Base-by-base conservation (phyloP, 1,139 yeast species). In the Hansenula anomala region DNA sequence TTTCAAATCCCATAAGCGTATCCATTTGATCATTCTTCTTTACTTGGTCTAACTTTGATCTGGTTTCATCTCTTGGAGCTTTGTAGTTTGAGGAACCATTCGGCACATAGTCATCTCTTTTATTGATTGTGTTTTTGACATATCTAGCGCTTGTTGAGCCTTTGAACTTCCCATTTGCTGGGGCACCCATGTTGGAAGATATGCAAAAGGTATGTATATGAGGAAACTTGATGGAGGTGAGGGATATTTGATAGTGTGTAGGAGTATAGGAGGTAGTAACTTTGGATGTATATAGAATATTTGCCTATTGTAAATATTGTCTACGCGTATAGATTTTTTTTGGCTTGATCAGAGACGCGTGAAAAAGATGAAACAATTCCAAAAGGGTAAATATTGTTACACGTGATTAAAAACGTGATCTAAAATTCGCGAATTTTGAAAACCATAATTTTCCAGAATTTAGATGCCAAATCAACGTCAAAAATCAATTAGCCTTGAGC, bases 1-100 rank as follows among this genome's bases (percentile, higher is more conserved):
- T 68, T 28, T 81, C 85, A 58, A 90, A 90, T 9, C 97, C 97
- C 89, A 90, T 87, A 44, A 77, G 59, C 1, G 80, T 59, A 55
- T 89, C 97, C 8, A 88, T 64, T 23, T 68, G 65, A 53, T 85
- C 90, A 14, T 77, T 68, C 48, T 75, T 76, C 46, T 67, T 64
- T n/a, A 64, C 68, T 34, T 74, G 64, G 17, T 75, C 80, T 30
- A 63, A 45, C 39, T 56, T 56, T 18, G 44, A 28, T 12, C 28
- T 41, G 33, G 24, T 29, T 9, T 42, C 41, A 9, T 35, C 31
- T 22, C 31, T 31, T 40, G 45, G 39, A 44, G 33, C 7, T 18
- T 36, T 51, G 52, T n/a, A n/a, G n/a, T n/a, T n/a, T n/a, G 7
- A 52, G 42, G 37, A 30, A 57, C 38, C 20, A 55, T 42, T 44